phyloP scores from a whole-genome alignment of 2,329 filamentous ascomycete genomes.

The Metarhizium album region DNA sequence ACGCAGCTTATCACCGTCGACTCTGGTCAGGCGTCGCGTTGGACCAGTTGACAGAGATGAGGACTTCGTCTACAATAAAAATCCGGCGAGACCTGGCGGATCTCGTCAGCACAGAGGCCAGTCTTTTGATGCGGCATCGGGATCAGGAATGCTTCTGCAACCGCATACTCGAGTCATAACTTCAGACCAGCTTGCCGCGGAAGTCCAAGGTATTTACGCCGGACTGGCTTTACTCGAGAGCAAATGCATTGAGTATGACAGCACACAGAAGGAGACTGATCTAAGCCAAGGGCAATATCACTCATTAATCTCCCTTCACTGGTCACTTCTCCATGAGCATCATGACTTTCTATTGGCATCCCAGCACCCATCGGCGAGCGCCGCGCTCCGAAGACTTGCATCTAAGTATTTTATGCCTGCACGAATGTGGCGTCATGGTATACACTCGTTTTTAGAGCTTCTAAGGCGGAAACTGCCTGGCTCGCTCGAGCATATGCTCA shows the following conservation, averaged over 20 bases:
- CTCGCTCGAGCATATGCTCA: slow-evolving; percentile 79
- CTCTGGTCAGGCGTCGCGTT: slow-evolving; percentile 10
- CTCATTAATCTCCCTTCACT: slow-evolving; percentile 61
- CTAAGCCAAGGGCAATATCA: slow-evolving; percentile 68
- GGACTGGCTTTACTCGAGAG: slow-evolving; percentile 78
- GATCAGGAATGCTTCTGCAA: slow-evolving; percentile 21
- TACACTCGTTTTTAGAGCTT: slow-evolving; percentile 74
- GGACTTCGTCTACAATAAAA: slow-evolving; percentile 16
- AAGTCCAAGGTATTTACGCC: slow-evolving; percentile 76
- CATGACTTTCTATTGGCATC: slow-evolving; percentile 80
- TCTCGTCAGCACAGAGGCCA: slow-evolving; percentile 9
- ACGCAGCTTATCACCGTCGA: slow-evolving; percentile 9
- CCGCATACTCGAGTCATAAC: slow-evolving; percentile 59
- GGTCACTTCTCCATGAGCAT: slow-evolving; percentile 54
- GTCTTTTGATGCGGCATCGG: slow-evolving; percentile 1
- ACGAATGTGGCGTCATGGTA: slow-evolving; percentile 88
- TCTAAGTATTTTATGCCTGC: slow-evolving; percentile 85
- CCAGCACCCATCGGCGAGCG: slow-evolving; percentile 71
- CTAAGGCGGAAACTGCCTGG: slow-evolving; percentile 62
- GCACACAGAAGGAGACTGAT: slow-evolving; percentile 35
- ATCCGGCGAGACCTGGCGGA: slow-evolving; percentile 9
- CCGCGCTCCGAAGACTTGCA: slow-evolving; percentile 56
- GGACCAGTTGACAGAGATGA: slow-evolving; percentile 6
- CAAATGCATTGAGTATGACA: slow-evolving; percentile 78
- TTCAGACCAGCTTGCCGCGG: slow-evolving; percentile 66